Evolutionary conservation across 108 stramenopile species (phyloP), one percentile per base, ranked within the genome.

Genomic region (Stephanodiscus minutulus): DNA sequence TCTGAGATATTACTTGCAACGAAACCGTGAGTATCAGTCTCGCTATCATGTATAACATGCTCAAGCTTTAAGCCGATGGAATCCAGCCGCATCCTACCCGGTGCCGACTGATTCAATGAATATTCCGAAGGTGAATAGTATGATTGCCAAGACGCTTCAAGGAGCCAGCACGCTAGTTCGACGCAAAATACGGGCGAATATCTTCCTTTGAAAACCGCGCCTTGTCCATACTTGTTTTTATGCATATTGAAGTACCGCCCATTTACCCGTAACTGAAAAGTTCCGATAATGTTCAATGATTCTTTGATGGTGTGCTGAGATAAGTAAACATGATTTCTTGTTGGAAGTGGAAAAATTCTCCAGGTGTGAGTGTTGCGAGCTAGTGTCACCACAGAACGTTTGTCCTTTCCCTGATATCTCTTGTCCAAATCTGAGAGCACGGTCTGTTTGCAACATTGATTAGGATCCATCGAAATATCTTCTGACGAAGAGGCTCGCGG

Each of bases 111-210:
- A 24, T 86, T 81, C 20, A 53, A 41, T 21, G 78, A 60, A 53
- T 73, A 82, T 15, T 84, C 80, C 24, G 56, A 67, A 61, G 91
- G 87, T 20, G 91, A 87, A 66, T 92, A 94, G 68, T 97, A 97
- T 21, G 93, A 83, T 80, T 97, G 96, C 96, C 94, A 95, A 7
- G 93, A 88, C 11, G 87, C 87, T 64, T 97, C 96, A 44, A 89
- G 77, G 25, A 97, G 58, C 88, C 86, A 91, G 62, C 91, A 93
- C 5, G 94, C 94, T 33, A 86, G 82, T 77, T 97, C 96, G 9
- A 91, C 72, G 70, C 94, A 97, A 74, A 97, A 95, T 1, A 94
- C 80, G 28, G 94, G 94, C 25, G 71, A 86, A 67, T 91, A 92
- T 66, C 64, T 64, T 54, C 81, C 57, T 77, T 82, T 72, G 67